These are phyloP conservation scores for Gracilaria domingensis DNA, from an alignment of 23 red algal genomes.

Conservation along the genomic window DNA sequence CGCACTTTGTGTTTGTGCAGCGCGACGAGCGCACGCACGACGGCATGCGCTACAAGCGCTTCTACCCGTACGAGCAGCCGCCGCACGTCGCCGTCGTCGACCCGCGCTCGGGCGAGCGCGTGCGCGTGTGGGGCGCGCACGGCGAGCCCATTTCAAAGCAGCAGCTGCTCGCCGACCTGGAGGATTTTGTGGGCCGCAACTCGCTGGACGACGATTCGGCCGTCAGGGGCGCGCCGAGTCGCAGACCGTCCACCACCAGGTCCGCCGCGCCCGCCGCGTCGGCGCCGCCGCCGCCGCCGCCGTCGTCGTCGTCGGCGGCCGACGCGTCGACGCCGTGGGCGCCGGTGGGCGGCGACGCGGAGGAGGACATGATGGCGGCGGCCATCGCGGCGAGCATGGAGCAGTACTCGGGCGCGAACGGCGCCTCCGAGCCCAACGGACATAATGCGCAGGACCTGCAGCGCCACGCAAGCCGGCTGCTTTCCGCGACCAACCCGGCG, in stretches of 20 bases:
- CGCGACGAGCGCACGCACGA: slow-evolving; percentile 43
- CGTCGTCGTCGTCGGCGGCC: not conserved
- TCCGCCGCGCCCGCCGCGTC: not conserved
- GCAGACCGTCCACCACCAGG: not conserved
- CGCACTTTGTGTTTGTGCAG: slow-evolving; percentile 70
- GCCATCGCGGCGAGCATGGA: slow-evolving; percentile 53
- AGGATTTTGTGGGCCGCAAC: slow-evolving; percentile 41
- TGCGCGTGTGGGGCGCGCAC: slow-evolving; percentile 46
- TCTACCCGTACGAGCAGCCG: slow-evolving; percentile 43
- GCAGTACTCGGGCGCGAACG: not conserved
- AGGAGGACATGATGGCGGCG: slow-evolving; percentile 37
- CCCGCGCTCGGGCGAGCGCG: slow-evolving; percentile 71
- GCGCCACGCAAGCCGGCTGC: slow-evolving; percentile 45
- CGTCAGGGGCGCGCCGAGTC: slow-evolving; percentile 8
- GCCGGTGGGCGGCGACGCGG: not conserved
- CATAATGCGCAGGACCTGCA: slow-evolving; percentile 2
- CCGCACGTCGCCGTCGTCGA: slow-evolving; percentile 78
- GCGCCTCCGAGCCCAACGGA: not conserved
- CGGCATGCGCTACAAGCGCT: slow-evolving; percentile 48
- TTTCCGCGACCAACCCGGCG: slow-evolving; percentile 54
- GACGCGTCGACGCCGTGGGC: too few species aligned
- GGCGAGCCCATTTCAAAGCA: slow-evolving; percentile 36
- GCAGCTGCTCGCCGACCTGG: slow-evolving; percentile 16
- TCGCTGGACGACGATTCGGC: slow-evolving; percentile 43
- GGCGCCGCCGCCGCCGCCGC: too few species aligned